Evolutionary conservation across 139 green algal genomes (phyloP), one percentile per base, ranked within the genome.

Genomic region (Chlorella sorokiniana): DNA sequence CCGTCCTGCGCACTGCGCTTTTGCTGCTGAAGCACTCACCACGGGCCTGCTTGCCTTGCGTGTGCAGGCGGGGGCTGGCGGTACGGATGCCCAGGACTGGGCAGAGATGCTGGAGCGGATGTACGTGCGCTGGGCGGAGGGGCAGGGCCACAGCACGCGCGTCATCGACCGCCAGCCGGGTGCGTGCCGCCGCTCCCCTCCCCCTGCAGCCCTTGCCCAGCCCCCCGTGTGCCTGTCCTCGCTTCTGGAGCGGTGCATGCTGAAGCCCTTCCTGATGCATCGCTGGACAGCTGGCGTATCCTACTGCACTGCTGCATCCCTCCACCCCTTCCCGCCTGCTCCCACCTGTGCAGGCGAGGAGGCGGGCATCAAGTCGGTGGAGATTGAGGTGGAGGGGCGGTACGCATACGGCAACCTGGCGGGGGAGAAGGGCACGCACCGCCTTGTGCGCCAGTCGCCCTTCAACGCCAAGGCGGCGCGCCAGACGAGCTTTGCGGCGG

Each of bases 401-500:
- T 95, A 86, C 51, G 94, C 91, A 27, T 98, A 93, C 73, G 94
- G 91, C 4, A 89, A 89, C 27, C 85, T 97, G 45, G 44, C n/a
- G 0, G 87, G 84, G 0, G 97, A 99, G 89, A 97, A 97, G 79
- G 97, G 97, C 79, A 98, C 96, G 1, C 96, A 99, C 89, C 88
- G 96, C 1, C 91, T 99, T 2, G 96, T 99, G 59, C 89, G 97
- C 45, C 91, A 91, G 88, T 96, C 90, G 0, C 97, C 97, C 23
- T 99, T 99, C 89, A 98, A 98, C 69, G 78, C 89, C 51, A 97
- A 96, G 78, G 91, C 89, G 3, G 89, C 94, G 16, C 87, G 96
- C 29, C 93, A 99, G 86, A 99, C 97, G 18, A 98, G 92, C 86
- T 99, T 99, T 89, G 95, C 95, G 33, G 94, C 92, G 62, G 94